These are phyloP conservation scores for Artemisia tridentata DNA, from an alignment of 129 eudicot genomes.

Conservation along the genomic window DNA sequence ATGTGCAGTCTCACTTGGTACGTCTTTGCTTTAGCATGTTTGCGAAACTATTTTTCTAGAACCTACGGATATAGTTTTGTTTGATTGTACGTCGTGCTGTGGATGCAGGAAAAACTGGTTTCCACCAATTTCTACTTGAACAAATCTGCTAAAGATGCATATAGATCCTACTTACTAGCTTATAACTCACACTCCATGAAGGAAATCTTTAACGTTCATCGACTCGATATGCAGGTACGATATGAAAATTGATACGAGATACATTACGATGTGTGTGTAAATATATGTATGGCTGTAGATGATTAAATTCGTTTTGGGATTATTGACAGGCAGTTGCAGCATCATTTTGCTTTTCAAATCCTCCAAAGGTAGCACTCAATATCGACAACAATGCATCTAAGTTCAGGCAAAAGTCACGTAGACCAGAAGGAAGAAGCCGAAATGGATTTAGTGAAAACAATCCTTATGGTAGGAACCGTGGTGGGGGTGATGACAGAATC, in stretches of 20 bases:
- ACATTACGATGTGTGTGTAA: neutral
- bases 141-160: slow-evolving; percentile 91
- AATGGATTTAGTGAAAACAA: slow-evolving; percentile 61
- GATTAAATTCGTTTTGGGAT: neutral
- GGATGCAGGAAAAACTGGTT: slow-evolving; percentile 79
- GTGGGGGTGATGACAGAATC: slow-evolving; percentile 29
- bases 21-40: slow-evolving; percentile 2
- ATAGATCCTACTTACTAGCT: slow-evolving; percentile 71
- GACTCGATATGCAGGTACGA: slow-evolving; percentile 79
- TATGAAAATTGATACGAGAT: neutral
- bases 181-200: slow-evolving; percentile 92
- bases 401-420: slow-evolving; percentile 52
- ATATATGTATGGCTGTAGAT: neutral
- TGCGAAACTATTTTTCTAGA: neutral
- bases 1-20: slow-evolving; percentile 91
- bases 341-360: slow-evolving; percentile 74
- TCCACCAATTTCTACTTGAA: slow-evolving; percentile 68
- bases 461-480: slow-evolving; percentile 62
- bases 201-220: slow-evolving; percentile 81
- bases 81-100: neutral
- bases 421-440: slow-evolving; percentile 55
- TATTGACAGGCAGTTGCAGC: slow-evolving; percentile 83
- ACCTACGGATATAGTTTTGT: neutral
- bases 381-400: slow-evolving; percentile 83
- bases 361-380: slow-evolving; percentile 73